Conservation (phyloP, 345 rosid genomes). For the Populus simonii region DNA sequence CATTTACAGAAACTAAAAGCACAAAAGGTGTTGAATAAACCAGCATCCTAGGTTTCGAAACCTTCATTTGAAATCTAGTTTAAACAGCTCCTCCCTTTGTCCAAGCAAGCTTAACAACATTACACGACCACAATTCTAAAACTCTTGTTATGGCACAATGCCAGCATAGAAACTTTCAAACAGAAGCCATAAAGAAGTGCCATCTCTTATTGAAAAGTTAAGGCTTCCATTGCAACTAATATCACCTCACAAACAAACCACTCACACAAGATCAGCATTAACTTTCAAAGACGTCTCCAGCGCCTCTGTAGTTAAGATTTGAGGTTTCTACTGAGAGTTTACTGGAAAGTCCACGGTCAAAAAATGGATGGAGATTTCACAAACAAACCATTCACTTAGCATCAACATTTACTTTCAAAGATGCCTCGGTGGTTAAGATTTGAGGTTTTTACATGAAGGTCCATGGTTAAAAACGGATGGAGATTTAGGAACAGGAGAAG, state of each 20-base stretch:
- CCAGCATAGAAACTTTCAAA: neutral
- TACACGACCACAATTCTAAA: neutral
- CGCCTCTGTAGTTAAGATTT: neutral
- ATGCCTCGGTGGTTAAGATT: neutral
- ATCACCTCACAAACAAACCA: neutral
- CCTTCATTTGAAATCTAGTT: neutral
- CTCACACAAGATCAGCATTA: too few relatives aligned
- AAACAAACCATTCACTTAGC: too few relatives aligned
- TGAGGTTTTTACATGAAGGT: neutral
- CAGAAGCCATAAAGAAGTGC: neutral
- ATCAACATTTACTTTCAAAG: too few relatives aligned
- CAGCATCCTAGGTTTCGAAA: neutral
- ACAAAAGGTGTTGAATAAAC: neutral
- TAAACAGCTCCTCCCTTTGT: neutral
- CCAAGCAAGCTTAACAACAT: neutral
- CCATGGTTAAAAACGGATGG: neutral
- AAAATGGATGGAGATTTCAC: neutral
- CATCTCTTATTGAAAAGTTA: neutral
- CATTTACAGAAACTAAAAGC: neutral
- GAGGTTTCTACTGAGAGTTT: neutral
- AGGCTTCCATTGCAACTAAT: neutral
- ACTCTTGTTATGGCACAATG: neutral
- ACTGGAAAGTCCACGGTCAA: neutral
- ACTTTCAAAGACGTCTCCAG: too few relatives aligned
- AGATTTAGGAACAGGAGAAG: neutral